Evolutionary conservation across 805 yeast species (phyloP), one percentile per base, ranked within the genome.

Genomic region (Starmerella sp.): DNA sequence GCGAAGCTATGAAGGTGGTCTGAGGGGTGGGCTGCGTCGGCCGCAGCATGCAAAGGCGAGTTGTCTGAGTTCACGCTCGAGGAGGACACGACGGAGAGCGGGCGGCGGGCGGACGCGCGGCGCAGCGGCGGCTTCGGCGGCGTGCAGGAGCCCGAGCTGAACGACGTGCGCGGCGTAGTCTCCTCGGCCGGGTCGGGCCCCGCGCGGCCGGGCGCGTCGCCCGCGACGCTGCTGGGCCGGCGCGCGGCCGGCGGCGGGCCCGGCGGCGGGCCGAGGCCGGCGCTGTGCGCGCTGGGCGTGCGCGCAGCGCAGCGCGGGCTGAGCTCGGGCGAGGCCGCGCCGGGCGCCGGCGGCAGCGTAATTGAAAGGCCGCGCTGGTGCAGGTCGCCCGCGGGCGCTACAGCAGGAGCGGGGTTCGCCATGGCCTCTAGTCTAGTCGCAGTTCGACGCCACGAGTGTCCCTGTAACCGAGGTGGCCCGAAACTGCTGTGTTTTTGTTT

Each of bases 21-120:
- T n/a, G n/a, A n/a, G n/a, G n/a, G n/a, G n/a, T n/a, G n/a, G n/a
- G n/a, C n/a, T n/a, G n/a, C n/a, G n/a, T n/a, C n/a, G n/a, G n/a
- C n/a, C n/a, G n/a, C n/a, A n/a, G n/a, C n/a, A n/a, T n/a, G n/a
- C n/a, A n/a, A n/a, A n/a, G n/a, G 43, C 38, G 54, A 47, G 17
- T 45, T 38, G 44, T 57, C 60, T 29, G 61, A 58, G 39, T 58
- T 58, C 35, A 54, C 10, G 48, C 59, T 55, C 15, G 61, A 55
- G 43, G 22, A 49, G 6, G 61, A 58, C 15, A 58, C 29, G n/a
- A 55, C 30, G 7, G 59, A 56, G 7, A 58, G 51, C 11, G 61
- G 59, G 31, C 61, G 49, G 28, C 57, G 50, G 17, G 57, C 57
- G 13, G 57, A 48, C 13, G 52, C 32, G 36, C 60, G 53, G 22